A percentile compares a stretch with the other conserved stretches of the same genome.
Evolutionary conservation across 495 filamentous ascomycete species (phyloP).

Genomic region (Penicillium egyptiacum): DNA sequence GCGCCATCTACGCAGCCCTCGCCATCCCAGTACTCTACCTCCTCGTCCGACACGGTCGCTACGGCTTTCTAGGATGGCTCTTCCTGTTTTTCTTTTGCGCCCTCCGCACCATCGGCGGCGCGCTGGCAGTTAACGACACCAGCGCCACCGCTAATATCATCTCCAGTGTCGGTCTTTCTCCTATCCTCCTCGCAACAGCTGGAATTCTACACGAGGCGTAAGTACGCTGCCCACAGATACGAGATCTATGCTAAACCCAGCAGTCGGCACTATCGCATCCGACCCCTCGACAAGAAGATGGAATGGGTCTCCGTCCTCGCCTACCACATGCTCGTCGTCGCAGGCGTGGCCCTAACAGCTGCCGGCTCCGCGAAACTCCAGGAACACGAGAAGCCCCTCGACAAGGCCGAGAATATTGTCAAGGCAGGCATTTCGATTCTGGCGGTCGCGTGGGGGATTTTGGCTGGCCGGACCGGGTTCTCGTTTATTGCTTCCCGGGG

Average conservation of each 20-base stretch:
- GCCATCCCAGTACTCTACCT: constrained; percentile 32
- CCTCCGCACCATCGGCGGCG: constrained; percentile 37
- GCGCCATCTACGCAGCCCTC: constrained; percentile 38
- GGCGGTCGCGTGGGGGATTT: not conserved
- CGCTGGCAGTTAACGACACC: constrained; percentile 28
- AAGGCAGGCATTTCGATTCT: constrained; percentile 13
- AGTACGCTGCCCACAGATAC: constrained; percentile 11
- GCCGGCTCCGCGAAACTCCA: constrained; percentile 12
- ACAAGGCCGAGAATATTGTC: constrained; percentile 5
- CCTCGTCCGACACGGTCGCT: constrained; percentile 33
- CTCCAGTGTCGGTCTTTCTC: constrained; percentile 43
- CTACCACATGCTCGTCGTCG: constrained; percentile 10
- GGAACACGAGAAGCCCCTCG: not conserved
- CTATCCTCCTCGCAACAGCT: constrained; percentile 38
- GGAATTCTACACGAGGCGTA: constrained; percentile 46
- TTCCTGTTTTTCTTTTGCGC: constrained; percentile 41
- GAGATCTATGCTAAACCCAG: not conserved
- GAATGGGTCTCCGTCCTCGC: constrained; percentile 1
- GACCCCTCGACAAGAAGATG: not conserved
- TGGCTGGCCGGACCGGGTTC: not conserved
- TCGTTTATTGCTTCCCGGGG: not conserved
- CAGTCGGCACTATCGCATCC: constrained; percentile 2
- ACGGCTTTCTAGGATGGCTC: constrained; percentile 39
- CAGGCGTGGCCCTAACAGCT: constrained; percentile 10
- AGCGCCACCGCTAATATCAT: constrained; percentile 34